Percentiles rank a stretch among this genome's conserved stretches.
Conservation (phyloP, 2,329 filamentous ascomycete species). For the Nakataea oryzae region DNA sequence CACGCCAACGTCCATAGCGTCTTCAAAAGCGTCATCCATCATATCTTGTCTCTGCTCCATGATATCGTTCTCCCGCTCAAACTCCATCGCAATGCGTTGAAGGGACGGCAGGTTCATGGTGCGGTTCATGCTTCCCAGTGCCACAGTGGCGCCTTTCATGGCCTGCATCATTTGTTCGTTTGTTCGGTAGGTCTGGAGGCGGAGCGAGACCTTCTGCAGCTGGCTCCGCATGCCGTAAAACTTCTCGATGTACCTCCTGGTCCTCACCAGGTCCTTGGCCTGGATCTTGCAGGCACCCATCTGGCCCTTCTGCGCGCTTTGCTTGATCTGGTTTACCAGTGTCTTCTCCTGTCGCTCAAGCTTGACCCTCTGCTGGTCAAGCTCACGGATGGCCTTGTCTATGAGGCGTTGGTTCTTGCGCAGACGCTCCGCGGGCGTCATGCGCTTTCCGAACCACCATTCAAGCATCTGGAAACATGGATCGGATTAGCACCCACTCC, state of each 20-base stretch:
- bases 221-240: constrained; percentile 98
- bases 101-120: constrained; percentile 95
- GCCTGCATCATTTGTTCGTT: constrained; percentile 99
- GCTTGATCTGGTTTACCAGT: constrained; percentile 90
- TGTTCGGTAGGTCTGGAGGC: constrained; percentile 94
- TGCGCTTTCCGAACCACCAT: constrained; percentile 98
- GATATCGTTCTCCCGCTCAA: constrained; percentile 96
- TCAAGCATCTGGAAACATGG: constrained; percentile 65
- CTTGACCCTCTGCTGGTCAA: constrained; percentile 90
- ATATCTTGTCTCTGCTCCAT: constrained; percentile 99
- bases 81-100: constrained; percentile 97
- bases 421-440: constrained; percentile 87
- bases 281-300: constrained; percentile 99
- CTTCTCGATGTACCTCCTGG: constrained; percentile 90
- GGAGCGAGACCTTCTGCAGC: constrained; percentile 86
- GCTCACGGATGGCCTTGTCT: constrained; percentile 92
- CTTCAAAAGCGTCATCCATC: constrained; percentile 99
- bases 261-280: constrained; percentile 91
- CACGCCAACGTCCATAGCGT: constrained; percentile 80
- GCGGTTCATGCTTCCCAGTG: constrained; percentile 92
- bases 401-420: constrained; percentile 93
- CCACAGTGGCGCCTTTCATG: constrained; percentile 93
- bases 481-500: neutral
- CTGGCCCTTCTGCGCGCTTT: constrained; percentile 94
- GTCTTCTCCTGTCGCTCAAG: constrained; percentile 99